Percentiles rank a stretch among this genome's conserved stretches.
These are phyloP conservation scores for Colletotrichum kahawae DNA, from an alignment of 2,329 filamentous ascomycete genomes.

Conservation along the genomic window DNA sequence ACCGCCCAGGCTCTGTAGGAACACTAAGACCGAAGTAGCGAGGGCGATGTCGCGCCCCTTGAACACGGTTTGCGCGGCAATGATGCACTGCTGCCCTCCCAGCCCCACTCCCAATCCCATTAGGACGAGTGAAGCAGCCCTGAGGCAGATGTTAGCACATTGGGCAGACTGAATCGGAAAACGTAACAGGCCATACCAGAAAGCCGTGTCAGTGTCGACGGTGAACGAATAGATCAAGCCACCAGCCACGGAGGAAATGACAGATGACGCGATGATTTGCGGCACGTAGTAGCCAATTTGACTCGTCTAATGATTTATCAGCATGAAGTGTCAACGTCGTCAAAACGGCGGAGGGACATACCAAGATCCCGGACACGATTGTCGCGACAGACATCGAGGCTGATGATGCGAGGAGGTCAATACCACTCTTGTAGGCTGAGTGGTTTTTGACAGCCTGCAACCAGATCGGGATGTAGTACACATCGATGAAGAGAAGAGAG, in stretches of 20 bases:
- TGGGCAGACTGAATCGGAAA: not conserved
- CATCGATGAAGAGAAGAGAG: not conserved
- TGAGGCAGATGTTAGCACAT: not conserved
- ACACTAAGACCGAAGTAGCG: slow-evolving; percentile 6
- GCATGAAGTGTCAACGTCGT: not conserved
- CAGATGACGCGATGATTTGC: slow-evolving; percentile 16
- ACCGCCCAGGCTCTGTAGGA: slow-evolving; percentile 1
- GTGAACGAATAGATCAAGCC: slow-evolving; percentile 13
- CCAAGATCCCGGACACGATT: not conserved
- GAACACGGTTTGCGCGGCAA: slow-evolving; percentile 13
- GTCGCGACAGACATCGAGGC: slow-evolving; percentile 43
- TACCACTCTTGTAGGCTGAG: not conserved
- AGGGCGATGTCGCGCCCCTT: slow-evolving; percentile 12
- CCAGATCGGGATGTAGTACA: not conserved
- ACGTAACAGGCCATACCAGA: not conserved
- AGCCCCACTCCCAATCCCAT: not conserved
- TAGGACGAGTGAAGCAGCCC: not conserved
- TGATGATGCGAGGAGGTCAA: slow-evolving; percentile 50
- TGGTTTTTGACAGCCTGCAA: not conserved
- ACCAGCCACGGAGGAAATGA: not conserved
- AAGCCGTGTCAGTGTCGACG: not conserved
- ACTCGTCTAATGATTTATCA: not conserved
- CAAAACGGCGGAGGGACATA: not conserved
- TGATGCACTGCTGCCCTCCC: slow-evolving; percentile 10
- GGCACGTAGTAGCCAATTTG: slow-evolving; percentile 22